phyloP scores from a whole-genome alignment of 352 stramenopile genomes.

The Globisporangium orthogonon region DNA sequence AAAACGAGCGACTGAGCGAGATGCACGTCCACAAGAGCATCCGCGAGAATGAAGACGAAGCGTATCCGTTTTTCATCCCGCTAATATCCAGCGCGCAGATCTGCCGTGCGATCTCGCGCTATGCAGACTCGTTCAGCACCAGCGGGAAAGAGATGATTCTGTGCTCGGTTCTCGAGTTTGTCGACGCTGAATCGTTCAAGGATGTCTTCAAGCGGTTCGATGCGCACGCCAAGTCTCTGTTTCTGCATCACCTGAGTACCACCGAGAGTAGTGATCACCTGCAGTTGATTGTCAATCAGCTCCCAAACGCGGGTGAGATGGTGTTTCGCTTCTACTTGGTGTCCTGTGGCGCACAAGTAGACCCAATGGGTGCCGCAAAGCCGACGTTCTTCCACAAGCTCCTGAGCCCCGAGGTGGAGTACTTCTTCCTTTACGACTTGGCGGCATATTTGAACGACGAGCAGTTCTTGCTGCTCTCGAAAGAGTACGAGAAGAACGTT shows the following conservation, averaged over 20 bases:
- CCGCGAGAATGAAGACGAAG: constrained; percentile 24
- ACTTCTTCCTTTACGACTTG: constrained; percentile 65
- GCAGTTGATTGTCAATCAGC: constrained; percentile 38
- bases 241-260: constrained; percentile 55
- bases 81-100: constrained; percentile 63
- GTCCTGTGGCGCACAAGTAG: constrained; percentile 28
- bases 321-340: constrained; percentile 58
- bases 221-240: constrained; percentile 42
- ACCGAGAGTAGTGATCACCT: constrained; percentile 46
- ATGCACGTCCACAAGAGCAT: constrained; percentile 6
- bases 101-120: constrained; percentile 56
- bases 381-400: constrained; percentile 55
- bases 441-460: constrained; percentile 49
- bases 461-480: constrained; percentile 57
- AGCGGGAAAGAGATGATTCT: constrained; percentile 76
- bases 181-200: constrained; percentile 62
- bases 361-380: constrained; percentile 21
- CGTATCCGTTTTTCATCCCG: constrained; percentile 46
- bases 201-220: constrained; percentile 67
- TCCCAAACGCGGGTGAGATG: constrained; percentile 50
- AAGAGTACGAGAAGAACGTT: constrained; percentile 55
- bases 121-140: constrained; percentile 42
- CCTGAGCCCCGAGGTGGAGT: constrained; percentile 54
- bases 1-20: constrained; percentile 2
- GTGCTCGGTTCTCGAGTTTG: constrained; percentile 51